Conservation (phyloP, 2,329 filamentous ascomycete species). For the Trichophyton rubrum region DNA sequence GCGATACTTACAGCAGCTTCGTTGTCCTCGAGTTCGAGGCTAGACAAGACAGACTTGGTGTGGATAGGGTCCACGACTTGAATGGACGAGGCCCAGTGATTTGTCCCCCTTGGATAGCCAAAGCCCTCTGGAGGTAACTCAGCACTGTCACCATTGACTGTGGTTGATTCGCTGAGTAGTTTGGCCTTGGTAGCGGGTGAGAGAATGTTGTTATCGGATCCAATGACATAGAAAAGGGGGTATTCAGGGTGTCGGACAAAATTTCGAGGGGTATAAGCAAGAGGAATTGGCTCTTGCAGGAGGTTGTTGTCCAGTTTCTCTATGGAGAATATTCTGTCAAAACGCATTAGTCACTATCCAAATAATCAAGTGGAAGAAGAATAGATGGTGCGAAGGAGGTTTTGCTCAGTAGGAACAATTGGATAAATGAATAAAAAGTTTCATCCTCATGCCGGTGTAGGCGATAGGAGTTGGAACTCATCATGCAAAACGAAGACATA, state of each 20-base stretch:
- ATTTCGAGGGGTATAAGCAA: constrained; percentile 81
- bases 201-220: constrained; percentile 84
- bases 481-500: constrained; percentile 36
- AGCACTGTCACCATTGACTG: constrained; percentile 59
- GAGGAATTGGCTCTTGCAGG: constrained; percentile 70
- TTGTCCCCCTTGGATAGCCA: constrained; percentile 69
- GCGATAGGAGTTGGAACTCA: constrained; percentile 40
- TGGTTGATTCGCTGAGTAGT: constrained; percentile 57
- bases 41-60: constrained; percentile 61
- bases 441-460: constrained; percentile 35
- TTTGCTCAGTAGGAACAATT: constrained; percentile 94
- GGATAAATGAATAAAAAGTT: constrained; percentile 39
- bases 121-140: constrained; percentile 69
- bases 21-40: constrained; percentile 73
- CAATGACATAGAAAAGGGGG: constrained; percentile 84
- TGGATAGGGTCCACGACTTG: constrained; percentile 74
- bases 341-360: background rate
- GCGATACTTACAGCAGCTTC: constrained; percentile 82
- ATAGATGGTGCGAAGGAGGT: constrained; percentile 17
- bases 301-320: constrained; percentile 76
- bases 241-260: constrained; percentile 80
- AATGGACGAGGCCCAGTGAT: constrained; percentile 93
- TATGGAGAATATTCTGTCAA: constrained; percentile 68
- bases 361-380: constrained; percentile 22
- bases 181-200: constrained; percentile 64